Base-by-base conservation (phyloP, 2,329 filamentous ascomycete genomes). In the Mariannaea sp. region DNA sequence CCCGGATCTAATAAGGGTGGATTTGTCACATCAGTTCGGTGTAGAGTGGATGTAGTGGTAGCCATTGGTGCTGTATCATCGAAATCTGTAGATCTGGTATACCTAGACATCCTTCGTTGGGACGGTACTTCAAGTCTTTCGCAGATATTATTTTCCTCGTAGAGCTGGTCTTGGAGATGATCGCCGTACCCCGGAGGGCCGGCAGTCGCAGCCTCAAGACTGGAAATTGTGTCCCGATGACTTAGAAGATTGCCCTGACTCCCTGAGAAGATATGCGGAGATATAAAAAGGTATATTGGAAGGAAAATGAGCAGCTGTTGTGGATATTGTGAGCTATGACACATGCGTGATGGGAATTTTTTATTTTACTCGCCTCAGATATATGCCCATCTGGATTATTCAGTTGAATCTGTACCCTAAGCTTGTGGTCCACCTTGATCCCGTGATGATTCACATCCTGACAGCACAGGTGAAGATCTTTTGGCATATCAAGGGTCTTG, bases 301-400 rank as follows among this genome's bases (percentile, higher is more conserved):
- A 97, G 83, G 19, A 90, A 92, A 42, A 93, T 92, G 40, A 92
- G 87, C 45, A 97, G 83, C 85, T 89, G 4, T 22, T 8, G 3
- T 48, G 8, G 44, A 17, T 4, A 7, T 6, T 24, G 22, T 24
- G 8, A 24, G 30, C 56, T 16, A 49, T 40, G n/a, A 14, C 4
- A 2, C 1, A 13, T 17, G 9, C n/a, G 6, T 8, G n/a, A 7
- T 17, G 10, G 5, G 2, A 2, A 1, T 4, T 7, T 1, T 2
- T 1, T 0, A 4, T 8, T 1, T 8, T 9, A 35, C 78, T 69
- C 77, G 88, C 85, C 79, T 97, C 92, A 44, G 92, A 97, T 40
- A 92, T 80, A 69, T 97, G 94, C 0, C 92, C 93, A 70, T 97
- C 94, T 0, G 92, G 92, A 61, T 97, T 97, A 69, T 90, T 87